Evolutionary conservation across 139 green algal species (phyloP).

Genomic region (Chlamydomonas incerta): DNA sequence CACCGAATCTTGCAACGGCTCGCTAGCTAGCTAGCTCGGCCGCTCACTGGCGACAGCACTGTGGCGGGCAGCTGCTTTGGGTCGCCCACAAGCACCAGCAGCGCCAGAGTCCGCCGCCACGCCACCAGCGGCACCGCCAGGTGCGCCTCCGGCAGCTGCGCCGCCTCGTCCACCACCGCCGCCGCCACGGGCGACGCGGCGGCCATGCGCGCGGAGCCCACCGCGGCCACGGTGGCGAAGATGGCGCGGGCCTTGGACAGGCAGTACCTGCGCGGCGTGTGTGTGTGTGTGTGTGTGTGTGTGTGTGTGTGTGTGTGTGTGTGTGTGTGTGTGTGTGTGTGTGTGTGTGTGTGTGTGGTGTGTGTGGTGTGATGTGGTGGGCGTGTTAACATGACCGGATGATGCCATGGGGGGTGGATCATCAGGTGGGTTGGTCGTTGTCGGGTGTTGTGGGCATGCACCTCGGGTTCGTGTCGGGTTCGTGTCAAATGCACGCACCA

Average conservation of each 20-base stretch:
- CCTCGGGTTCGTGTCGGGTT: too few relatives aligned
- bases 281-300: neutral
- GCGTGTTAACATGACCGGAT: too few relatives aligned
- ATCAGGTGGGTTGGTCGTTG: too few relatives aligned
- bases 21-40: constrained; percentile 34
- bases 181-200: neutral
- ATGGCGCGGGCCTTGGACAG: neutral
- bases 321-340: too few relatives aligned
- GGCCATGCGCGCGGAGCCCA: neutral
- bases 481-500: too few relatives aligned
- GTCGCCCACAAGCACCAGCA: constrained; percentile 28
- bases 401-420: too few relatives aligned
- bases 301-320: too few relatives aligned
- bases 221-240: neutral
- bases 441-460: too few relatives aligned
- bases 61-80: constrained; percentile 1
- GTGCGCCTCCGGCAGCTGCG: constrained; percentile 19
- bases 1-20: constrained; percentile 88
- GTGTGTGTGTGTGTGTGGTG: too few relatives aligned
- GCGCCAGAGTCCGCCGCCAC: neutral
- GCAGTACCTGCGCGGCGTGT: neutral
- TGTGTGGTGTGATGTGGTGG: too few relatives aligned
- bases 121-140: neutral
- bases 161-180: constrained; percentile 17
- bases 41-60: neutral